phyloP scores from a whole-genome alignment of 2,329 filamentous ascomycete species.

The Exophiala alcalophila region DNA sequence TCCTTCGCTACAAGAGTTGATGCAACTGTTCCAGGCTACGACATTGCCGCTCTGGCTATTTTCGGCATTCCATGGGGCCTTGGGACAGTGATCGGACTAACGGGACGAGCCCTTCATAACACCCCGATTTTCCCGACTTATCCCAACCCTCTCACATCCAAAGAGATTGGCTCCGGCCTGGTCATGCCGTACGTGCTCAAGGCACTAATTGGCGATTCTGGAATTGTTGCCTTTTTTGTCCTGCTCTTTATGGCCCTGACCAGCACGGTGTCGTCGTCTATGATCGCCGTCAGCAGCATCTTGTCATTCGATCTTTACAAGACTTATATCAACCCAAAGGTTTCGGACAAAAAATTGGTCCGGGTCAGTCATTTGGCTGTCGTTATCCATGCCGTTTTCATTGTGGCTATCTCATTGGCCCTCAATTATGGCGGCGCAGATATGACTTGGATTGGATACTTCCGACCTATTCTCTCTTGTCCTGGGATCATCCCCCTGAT shows the following conservation, averaged over 20 bases:
- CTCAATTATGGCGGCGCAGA: slow-evolving; percentile 51
- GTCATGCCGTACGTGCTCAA: slow-evolving; percentile 50
- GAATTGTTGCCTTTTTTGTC: slow-evolving; percentile 46
- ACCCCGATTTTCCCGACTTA: slow-evolving; percentile 48
- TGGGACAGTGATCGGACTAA: slow-evolving; percentile 48
- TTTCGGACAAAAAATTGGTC: slow-evolving; percentile 44
- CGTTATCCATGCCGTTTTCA: slow-evolving; percentile 48
- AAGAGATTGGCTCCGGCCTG: slow-evolving; percentile 44
- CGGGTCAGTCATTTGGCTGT: slow-evolving; percentile 49
- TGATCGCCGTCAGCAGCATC: slow-evolving; percentile 53
- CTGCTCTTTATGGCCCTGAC: slow-evolving; percentile 54
- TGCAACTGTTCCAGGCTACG: slow-evolving; percentile 49
- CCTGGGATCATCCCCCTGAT: slow-evolving; percentile 48
- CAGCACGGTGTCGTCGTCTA: slow-evolving; percentile 49
- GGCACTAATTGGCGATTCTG: slow-evolving; percentile 44
- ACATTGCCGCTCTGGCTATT: slow-evolving; percentile 45
- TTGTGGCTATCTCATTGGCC: slow-evolving; percentile 48
- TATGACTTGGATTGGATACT: slow-evolving; percentile 48
- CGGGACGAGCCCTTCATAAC: slow-evolving; percentile 46
- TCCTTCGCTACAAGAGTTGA: slow-evolving; percentile 49
- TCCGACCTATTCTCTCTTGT: slow-evolving; percentile 43
- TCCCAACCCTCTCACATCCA: slow-evolving; percentile 40
- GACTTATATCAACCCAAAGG: slow-evolving; percentile 50
- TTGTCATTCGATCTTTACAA: slow-evolving; percentile 52
- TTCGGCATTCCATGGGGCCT: slow-evolving; percentile 50